Evolutionary conservation across 345 rosid genomes (phyloP), one percentile per base, ranked within the genome.

Genomic region (Aquilaria sinensis): DNA sequence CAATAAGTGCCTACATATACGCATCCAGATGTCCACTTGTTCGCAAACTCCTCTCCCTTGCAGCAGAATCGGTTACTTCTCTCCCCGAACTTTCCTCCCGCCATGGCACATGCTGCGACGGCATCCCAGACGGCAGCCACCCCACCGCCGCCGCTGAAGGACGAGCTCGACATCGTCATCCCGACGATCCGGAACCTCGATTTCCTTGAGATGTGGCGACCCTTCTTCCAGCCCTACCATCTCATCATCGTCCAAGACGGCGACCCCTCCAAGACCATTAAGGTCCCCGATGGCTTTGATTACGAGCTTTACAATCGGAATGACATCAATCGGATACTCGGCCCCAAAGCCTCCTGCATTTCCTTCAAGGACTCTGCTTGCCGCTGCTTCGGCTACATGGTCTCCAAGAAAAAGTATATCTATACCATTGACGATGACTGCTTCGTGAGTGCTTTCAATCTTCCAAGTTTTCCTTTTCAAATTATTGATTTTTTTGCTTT

Each of bases 121-220:
- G 75, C 85, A 5, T 74, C 74, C 0, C 71, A 77, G 12, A 51
- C 81, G 12, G 57, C 86, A 2, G 63, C 79, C 49, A 65, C 68
- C 53, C 80, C 78, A 3, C 61, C 70, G 0, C 76, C 93, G 10
- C 63, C 60, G 56, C 68, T 93, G 80, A 93, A 70, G 63, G 97
- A 93, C 63, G 97, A 87, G 82, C 85, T 93, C 13, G 98, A 93
- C 64, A 93, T 93, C 14, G 97, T 93, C 12, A 93, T 93, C 30
- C 98, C 98, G 31, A 93, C 98, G 0, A 93, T 93, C 65, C 67
- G 98, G 32, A 93, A 90, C 79, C 83, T 93, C 12, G 98, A 93
- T 58, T 93, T 93, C 69, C 85, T 93, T 50, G 98, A 93, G 81
- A 90, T 83, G 96, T 93, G 98, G 98, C 82, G 98, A 80, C 98